These are phyloP conservation scores for Cryptosporidium parvum DNA, from an alignment of 169 alveolate genomes.

Conservation along the genomic window DNA sequence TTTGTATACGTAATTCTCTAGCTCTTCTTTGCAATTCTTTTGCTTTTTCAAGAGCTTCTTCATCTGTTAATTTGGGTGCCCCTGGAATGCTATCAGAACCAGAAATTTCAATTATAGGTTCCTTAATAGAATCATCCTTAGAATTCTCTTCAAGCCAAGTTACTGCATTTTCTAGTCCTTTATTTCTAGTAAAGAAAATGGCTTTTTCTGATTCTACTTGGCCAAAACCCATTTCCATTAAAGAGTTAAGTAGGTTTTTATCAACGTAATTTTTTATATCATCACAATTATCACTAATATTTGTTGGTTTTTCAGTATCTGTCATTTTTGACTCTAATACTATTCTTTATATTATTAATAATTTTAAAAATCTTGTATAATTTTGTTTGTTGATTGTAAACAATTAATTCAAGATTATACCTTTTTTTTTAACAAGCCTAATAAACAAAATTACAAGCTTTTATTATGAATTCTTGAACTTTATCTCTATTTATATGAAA, in stretches of 20 bases:
- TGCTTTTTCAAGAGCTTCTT: conserved; percentile 78
- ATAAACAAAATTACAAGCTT: background rate
- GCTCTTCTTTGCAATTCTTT: conserved; percentile 78
- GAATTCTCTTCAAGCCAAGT: conserved; percentile 77
- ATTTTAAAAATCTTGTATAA: background rate
- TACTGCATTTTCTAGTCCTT: conserved; percentile 76
- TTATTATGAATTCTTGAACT: too few relatives aligned
- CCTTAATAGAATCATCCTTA: conserved; percentile 46
- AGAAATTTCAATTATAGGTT: conserved; percentile 63
- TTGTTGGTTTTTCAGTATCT: background rate
- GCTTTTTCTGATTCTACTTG: conserved; percentile 77
- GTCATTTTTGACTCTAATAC: background rate
- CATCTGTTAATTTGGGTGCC: conserved; percentile 75
- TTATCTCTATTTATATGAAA: too few relatives aligned
- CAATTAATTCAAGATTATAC: background rate
- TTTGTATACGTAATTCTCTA: conserved; percentile 75
- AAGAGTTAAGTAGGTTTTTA: conserved; percentile 19
- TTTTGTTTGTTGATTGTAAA: too few relatives aligned
- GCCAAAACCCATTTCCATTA: conserved; percentile 78
- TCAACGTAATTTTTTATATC: conserved; percentile 35
- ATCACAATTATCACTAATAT: conserved; percentile 16
- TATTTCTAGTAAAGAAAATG: conserved; percentile 61
- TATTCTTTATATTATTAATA: background rate
- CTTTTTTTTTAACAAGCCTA: background rate
- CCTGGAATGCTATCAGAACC: background rate